Conservation (phyloP, 139 green algal genomes). For the Volvox africanus region DNA sequence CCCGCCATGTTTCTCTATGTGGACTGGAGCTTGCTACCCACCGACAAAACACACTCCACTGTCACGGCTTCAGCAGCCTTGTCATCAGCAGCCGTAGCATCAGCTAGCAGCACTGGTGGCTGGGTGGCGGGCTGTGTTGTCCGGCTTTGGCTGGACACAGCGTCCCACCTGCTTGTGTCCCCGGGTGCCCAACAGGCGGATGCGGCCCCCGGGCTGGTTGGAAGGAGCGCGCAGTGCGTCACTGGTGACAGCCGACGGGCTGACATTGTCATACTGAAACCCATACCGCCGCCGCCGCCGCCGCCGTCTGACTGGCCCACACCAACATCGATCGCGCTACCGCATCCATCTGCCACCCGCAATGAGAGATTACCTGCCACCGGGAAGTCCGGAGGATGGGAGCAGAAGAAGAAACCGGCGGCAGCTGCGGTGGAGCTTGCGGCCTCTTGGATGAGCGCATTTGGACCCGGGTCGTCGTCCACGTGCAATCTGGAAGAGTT, state of each 20-base stretch:
- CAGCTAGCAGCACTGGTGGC: background rate
- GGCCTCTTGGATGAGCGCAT: background rate
- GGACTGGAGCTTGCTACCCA: constrained; percentile 30
- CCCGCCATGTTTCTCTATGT: constrained; percentile 4
- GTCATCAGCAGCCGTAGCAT: background rate
- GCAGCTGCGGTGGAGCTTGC: background rate
- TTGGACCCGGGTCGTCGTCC: background rate
- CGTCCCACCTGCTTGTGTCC: background rate
- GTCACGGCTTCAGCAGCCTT: background rate
- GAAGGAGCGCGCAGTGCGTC: background rate
- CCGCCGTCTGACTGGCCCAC: background rate
- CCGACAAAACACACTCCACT: background rate
- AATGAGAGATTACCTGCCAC: background rate
- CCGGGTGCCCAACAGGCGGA: background rate
- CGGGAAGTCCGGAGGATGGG: background rate
- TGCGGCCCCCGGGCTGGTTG: background rate
- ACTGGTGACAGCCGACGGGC: background rate
- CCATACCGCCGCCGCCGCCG: background rate
- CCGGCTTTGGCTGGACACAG: background rate
- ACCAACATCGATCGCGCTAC: background rate
- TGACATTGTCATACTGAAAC: constrained; percentile 26
- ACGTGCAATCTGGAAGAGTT: background rate
- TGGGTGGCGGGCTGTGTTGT: constrained; percentile 21
- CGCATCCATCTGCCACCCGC: background rate
- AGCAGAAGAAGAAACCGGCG: background rate